phyloP scores from a whole-genome alignment of 2,329 filamentous ascomycete species.

The Parastagonospora nodorum region DNA sequence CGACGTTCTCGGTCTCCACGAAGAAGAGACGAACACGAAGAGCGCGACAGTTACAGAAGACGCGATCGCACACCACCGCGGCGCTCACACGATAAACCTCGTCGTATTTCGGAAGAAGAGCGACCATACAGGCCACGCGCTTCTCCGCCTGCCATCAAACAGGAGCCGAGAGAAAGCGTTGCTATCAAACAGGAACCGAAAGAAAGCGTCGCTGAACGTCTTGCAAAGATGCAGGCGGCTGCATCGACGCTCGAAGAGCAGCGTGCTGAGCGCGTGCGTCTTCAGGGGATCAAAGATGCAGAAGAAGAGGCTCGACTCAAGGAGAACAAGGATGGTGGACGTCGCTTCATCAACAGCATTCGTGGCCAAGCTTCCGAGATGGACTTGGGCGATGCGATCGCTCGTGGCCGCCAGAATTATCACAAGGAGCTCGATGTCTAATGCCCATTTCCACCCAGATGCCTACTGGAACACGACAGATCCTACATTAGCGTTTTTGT shows the following conservation, averaged over 20 bases:
- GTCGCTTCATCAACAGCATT: slow-evolving; percentile 29
- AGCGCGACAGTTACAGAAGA: slow-evolving; percentile 22
- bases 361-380: slow-evolving; percentile 29
- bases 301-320: slow-evolving; percentile 36
- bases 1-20: slow-evolving; percentile 21
- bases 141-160: slow-evolving; percentile 7
- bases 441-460: neutral
- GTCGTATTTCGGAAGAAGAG: slow-evolving; percentile 13
- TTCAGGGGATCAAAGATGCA: slow-evolving; percentile 38
- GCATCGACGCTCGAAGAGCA: slow-evolving; percentile 39
- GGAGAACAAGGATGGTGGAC: slow-evolving; percentile 29
- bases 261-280: slow-evolving; percentile 39
- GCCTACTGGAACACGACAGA: no score
- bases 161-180: neutral
- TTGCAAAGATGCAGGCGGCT: slow-evolving; percentile 43
- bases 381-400: slow-evolving; percentile 35
- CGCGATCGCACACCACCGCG: slow-evolving; percentile 27
- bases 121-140: slow-evolving; percentile 8
- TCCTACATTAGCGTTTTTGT: no score
- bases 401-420: slow-evolving; percentile 29
- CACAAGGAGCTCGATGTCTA: slow-evolving; percentile 22
- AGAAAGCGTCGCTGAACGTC: slow-evolving; percentile 32
- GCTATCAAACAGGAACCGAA: slow-evolving; percentile 9
- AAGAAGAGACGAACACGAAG: slow-evolving; percentile 19
- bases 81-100: slow-evolving; percentile 13